phyloP scores from a whole-genome alignment of 148 eudicot genomes.

The Linanthus parryae region DNA sequence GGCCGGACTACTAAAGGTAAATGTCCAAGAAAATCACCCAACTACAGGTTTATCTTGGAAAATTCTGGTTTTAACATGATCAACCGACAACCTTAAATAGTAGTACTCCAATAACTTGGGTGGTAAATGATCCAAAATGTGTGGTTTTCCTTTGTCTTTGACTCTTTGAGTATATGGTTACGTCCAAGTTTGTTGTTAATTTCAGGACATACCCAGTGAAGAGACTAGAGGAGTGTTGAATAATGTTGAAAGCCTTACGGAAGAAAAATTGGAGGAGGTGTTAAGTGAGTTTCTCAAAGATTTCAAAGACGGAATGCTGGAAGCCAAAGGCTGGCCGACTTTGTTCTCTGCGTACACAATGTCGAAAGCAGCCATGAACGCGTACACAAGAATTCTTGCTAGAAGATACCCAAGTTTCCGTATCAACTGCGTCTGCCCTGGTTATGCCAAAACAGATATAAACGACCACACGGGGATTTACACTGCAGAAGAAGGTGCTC shows the following conservation, averaged over 20 bases:
- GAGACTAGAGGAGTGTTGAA: constrained; percentile 26
- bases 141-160: background rate
- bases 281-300: constrained; percentile 29
- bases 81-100: no score
- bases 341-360: constrained; percentile 48
- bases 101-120: constrained; percentile 15
- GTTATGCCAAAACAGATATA: constrained; percentile 36
- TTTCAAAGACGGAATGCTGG: constrained; percentile 24
- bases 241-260: constrained; percentile 27
- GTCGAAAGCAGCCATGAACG: constrained; percentile 37
- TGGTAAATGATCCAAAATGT: no score
- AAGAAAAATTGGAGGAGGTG: constrained; percentile 30
- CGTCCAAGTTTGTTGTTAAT: background rate
- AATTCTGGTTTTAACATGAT: no score
- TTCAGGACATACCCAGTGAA: constrained; percentile 38
- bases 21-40: no score
- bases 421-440: constrained; percentile 44
- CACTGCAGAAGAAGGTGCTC: constrained; percentile 44
- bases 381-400: constrained; percentile 41
- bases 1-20: constrained; percentile 35
- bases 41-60: no score
- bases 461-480: constrained; percentile 39
- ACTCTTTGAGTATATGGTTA: background rate
- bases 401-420: constrained; percentile 30
- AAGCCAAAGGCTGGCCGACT: constrained; percentile 41